Percentiles rank a stretch among this genome's conserved stretches.
Conservation (phyloP, 495 filamentous ascomycete genomes). For the Tuber magnatum region DNA sequence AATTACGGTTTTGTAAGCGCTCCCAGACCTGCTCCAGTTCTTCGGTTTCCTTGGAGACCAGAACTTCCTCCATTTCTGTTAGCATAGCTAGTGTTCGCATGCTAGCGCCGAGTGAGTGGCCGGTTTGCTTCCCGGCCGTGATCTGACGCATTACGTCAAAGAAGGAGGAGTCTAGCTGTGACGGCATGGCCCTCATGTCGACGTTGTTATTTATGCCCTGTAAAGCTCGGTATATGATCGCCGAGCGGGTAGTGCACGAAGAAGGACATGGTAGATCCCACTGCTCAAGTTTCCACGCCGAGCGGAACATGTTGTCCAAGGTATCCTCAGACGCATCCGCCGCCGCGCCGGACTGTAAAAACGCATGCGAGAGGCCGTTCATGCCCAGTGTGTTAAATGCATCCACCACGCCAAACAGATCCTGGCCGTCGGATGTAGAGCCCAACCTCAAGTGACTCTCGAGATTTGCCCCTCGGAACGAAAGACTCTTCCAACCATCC, state of each 20-base stretch:
- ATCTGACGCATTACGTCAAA: slow-evolving; percentile 56
- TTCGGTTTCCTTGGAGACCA: slow-evolving; percentile 52
- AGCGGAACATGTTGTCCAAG: slow-evolving; percentile 63
- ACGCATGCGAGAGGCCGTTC: slow-evolving; percentile 62
- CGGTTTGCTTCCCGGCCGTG: slow-evolving; percentile 50
- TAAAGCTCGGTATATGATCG: slow-evolving; percentile 69
- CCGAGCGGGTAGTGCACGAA: slow-evolving; percentile 53
- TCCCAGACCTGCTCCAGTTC: slow-evolving; percentile 58
- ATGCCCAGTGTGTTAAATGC: slow-evolving; percentile 61
- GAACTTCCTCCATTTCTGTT: slow-evolving; percentile 71
- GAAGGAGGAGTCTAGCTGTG: slow-evolving; percentile 58
- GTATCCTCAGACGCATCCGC: slow-evolving; percentile 51
- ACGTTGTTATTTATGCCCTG: slow-evolving; percentile 66
- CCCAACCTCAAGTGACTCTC: slow-evolving; percentile 65
- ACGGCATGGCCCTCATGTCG: slow-evolving; percentile 48
- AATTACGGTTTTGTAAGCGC: slow-evolving; percentile 57
- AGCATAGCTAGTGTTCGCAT: slow-evolving; percentile 69
- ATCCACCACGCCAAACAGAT: slow-evolving; percentile 51
- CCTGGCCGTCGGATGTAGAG: slow-evolving; percentile 30
- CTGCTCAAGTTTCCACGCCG: slow-evolving; percentile 79
- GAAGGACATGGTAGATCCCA: slow-evolving; percentile 81
- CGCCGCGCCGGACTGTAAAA: slow-evolving; percentile 53
- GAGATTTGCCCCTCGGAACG: slow-evolving; percentile 85
- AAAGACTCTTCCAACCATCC: slow-evolving; percentile 76
- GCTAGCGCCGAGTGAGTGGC: slow-evolving; percentile 54